Evolutionary conservation across 2,329 filamentous ascomycete species (phyloP).

Genomic region (Botrytis paeoniae): DNA sequence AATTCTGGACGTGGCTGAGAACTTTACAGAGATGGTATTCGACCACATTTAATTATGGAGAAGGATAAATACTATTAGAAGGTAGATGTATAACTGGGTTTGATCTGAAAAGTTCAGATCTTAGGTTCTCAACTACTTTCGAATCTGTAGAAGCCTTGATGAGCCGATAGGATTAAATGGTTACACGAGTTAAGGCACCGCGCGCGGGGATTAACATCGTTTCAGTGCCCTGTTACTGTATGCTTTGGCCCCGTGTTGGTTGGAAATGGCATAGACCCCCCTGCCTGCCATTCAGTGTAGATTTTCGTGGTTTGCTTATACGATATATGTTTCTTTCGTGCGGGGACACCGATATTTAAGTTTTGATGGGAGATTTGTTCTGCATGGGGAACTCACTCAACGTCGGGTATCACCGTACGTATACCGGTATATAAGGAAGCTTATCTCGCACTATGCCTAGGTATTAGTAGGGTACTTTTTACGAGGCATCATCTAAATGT

Average conservation of each 20-base stretch:
- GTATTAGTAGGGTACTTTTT: neutral
- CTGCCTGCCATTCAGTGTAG: neutral
- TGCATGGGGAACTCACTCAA: neutral
- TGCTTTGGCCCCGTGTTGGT: neutral
- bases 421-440: neutral
- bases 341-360: neutral
- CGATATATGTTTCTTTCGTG: neutral
- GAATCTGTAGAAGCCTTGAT: neutral
- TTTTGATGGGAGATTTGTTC: neutral
- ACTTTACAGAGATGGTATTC: too few relatives aligned
- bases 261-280: neutral
- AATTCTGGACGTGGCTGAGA: neutral
- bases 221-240: neutral
- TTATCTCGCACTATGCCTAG: neutral
- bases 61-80: neutral
- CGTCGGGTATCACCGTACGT: neutral
- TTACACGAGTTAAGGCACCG: neutral
- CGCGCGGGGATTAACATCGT: neutral
- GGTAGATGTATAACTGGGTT: neutral
- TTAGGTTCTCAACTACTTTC: neutral
- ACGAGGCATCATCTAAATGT: neutral
- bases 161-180: neutral
- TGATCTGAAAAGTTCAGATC: neutral
- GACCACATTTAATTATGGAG: neutral
- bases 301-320: neutral